Evolutionary conservation across 2,329 filamentous ascomycete genomes (phyloP).

Genomic region (Claviceps arundinis): DNA sequence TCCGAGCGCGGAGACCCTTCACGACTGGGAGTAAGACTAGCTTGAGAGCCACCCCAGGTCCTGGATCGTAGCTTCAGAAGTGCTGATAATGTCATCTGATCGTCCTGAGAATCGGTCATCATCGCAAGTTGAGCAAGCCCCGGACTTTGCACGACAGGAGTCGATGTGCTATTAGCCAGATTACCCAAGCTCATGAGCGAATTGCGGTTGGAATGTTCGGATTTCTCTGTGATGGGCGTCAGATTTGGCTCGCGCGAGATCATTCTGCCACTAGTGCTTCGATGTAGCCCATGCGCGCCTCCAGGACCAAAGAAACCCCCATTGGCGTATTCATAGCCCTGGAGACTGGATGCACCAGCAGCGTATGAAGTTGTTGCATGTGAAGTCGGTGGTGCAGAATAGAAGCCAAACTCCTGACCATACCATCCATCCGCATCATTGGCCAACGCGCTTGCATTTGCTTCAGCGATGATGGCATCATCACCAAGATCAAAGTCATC

Average conservation of each 20-base stretch:
- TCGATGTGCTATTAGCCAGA: conserved; percentile 27
- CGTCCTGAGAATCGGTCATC: conserved; percentile 41
- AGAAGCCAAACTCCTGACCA: conserved; percentile 93
- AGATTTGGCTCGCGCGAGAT: conserved; percentile 78
- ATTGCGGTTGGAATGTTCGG: conserved; percentile 91
- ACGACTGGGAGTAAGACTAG: conserved; percentile 46
- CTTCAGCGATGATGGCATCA: conserved; percentile 84
- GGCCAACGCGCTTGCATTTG: conserved; percentile 85
- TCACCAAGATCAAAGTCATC: conserved; percentile 63
- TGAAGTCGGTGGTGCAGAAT: conserved; percentile 45
- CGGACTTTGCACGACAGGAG: conserved; percentile 45
- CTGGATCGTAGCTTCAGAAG: conserved; percentile 60
- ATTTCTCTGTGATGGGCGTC: conserved; percentile 90
- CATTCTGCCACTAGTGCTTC: conserved; percentile 59
- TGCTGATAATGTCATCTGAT: conserved; percentile 62
- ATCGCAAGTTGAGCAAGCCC: conserved; percentile 65
- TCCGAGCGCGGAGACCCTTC: conserved; percentile 38
- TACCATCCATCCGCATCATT: conserved; percentile 92
- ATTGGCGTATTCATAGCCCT: conserved; percentile 49
- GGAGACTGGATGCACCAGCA: conserved; percentile 18
- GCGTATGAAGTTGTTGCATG: conserved; percentile 33
- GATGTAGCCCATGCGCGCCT: conserved; percentile 39
- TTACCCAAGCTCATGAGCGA: conserved; percentile 62
- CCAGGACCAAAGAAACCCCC: conserved; percentile 83
- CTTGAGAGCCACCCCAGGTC: conserved; percentile 72